Evolutionary conservation across 148 eudicot species (phyloP).

Genomic region (Tetragonia tetragonoides): DNA sequence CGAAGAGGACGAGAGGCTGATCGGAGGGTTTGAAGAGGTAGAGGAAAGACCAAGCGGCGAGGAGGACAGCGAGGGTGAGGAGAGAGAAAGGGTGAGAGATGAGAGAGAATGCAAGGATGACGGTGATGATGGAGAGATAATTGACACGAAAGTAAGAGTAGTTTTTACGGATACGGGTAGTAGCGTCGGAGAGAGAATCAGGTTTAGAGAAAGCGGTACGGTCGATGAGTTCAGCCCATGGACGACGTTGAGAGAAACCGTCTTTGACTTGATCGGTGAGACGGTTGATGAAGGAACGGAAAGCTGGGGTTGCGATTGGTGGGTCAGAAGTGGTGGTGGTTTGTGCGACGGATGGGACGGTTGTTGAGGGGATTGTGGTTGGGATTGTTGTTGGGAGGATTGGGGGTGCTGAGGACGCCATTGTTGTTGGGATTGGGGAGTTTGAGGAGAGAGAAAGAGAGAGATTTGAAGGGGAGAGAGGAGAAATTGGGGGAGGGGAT

Average conservation of each 20-base stretch:
- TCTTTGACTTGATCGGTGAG: conserved; percentile 39
- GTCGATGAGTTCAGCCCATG: conserved; percentile 75
- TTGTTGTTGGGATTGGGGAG: conserved; percentile 6
- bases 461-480: neutral
- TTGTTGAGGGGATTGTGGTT: conserved; percentile 5
- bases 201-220: conserved; percentile 80
- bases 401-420: conserved; percentile 51
- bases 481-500: conserved; percentile 4
- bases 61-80: conserved; percentile 53
- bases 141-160: conserved; percentile 77
- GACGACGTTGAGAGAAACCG: conserved; percentile 67
- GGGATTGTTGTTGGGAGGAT: conserved; percentile 54
- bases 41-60: conserved; percentile 77
- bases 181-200: conserved; percentile 68
- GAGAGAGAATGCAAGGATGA: conserved; percentile 64
- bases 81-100: conserved; percentile 79
- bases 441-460: neutral
- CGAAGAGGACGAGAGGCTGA: conserved; percentile 55
- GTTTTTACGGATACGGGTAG: conserved; percentile 72
- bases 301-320: conserved; percentile 37
- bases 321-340: conserved; percentile 20
- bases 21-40: conserved; percentile 88
- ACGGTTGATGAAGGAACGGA: conserved; percentile 56
- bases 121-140: conserved; percentile 52
- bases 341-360: conserved; percentile 11